Evolutionary conservation across 1,284 basidiomycete genomes (phyloP).

Genomic region (Bjerkandera adusta): DNA sequence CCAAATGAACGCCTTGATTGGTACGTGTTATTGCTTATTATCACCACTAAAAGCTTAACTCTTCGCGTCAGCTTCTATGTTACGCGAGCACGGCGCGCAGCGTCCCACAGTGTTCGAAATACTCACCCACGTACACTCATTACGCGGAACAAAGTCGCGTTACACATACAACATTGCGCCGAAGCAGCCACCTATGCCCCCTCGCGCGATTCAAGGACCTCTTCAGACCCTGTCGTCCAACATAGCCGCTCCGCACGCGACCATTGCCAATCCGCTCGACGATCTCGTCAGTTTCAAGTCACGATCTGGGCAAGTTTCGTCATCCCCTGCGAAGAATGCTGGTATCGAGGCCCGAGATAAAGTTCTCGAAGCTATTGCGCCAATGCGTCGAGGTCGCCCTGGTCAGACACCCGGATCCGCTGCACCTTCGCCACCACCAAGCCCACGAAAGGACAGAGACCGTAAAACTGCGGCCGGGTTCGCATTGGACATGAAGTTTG

Average conservation of each 20-base stretch:
- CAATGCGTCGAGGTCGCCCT: constrained; percentile 75
- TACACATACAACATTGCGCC: constrained; percentile 63
- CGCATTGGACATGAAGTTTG: constrained; percentile 38
- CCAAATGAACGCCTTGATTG: constrained; percentile 85
- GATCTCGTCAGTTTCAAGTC: constrained; percentile 40
- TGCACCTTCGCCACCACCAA: constrained; percentile 35
- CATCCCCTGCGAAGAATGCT: constrained; percentile 37
- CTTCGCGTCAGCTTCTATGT: constrained; percentile 67
- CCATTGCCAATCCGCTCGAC: constrained; percentile 38
- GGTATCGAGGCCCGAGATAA: constrained; percentile 69
- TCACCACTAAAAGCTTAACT: constrained; percentile 10
- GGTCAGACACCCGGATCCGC: constrained; percentile 28
- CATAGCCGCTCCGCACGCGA: constrained; percentile 19
- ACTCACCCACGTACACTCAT: constrained; percentile 70
- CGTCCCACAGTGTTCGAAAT: constrained; percentile 83
- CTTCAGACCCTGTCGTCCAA: constrained; percentile 30
- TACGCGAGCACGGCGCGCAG: constrained; percentile 82
- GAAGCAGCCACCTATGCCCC: constrained; percentile 43
- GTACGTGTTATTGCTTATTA: constrained; percentile 43
- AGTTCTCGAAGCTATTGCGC: constrained; percentile 72
- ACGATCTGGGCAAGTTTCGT: constrained; percentile 22
- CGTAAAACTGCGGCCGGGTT: constrained; percentile 29
- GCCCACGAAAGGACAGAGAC: constrained; percentile 35
- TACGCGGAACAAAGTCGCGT: constrained; percentile 81
- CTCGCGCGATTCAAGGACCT: constrained; percentile 22